Evolutionary conservation across 2,329 filamentous ascomycete species (phyloP), one percentile per base, ranked within the genome.

Genomic region (Cercospora sp.): DNA sequence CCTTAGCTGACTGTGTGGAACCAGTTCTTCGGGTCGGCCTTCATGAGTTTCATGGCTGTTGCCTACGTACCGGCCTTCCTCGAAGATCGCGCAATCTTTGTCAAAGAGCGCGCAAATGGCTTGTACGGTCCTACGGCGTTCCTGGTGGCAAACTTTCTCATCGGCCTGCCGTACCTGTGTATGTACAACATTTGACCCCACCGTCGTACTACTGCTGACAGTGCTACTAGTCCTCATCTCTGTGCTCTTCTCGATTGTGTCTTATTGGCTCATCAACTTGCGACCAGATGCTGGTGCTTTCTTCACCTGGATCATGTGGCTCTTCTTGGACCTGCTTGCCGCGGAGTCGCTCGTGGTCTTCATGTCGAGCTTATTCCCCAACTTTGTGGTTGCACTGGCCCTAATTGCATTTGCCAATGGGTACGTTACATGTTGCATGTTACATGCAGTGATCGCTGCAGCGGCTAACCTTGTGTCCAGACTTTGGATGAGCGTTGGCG

Each of bases 381-480:
- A 89, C 69, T 96, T 96, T 72, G 92, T 96, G 60, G 86, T 94
- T 55, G 84, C 91, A 0, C 86, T 96, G 0, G 92, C 93, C 0
- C 83, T 93, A 1, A 91, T 91, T 0, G 92, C 93, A 0, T 96
- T 96, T 75, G 90, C 91, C 23, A 97, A 97, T 79, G 93, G 92
- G 69, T 71, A 64, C 57, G 69, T 62, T 9, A 16, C 20, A 20
- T 30, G 16, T 30, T 10, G 9, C 30, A 20, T 30, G 16, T 16
- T 6, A 60, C 23, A 16, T 42, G 26, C 33, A 12, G 33, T 48
- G 28, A 28, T 23, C 10, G 28, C 13, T 30, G 18, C 40, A 42
- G 31, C 13, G 20, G 58, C 69, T 70, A 42, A 69, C 40, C 13
- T 55, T 33, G 36, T n/a, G 13, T 23, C 8, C 57, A 71, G 71